Conservation (phyloP, 225 moss, liverwort and hornwort genomes). For the Rhytidiadelphus loreus region DNA sequence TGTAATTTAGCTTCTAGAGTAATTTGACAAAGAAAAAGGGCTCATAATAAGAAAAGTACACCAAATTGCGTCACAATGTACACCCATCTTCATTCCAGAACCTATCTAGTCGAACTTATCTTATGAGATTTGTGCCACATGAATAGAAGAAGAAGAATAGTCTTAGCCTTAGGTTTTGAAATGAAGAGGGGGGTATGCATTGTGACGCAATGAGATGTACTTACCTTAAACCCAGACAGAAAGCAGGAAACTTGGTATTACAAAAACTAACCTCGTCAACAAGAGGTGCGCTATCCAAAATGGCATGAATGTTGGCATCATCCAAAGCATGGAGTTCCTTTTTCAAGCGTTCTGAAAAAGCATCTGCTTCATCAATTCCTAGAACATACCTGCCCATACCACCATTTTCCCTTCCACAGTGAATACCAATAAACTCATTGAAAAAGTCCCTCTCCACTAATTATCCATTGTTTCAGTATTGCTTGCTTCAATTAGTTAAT, state of each 20-base stretch:
- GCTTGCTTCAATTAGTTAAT: neutral
- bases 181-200: too few species aligned
- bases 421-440: neutral
- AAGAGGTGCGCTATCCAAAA: conserved; percentile 83
- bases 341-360: conserved; percentile 91
- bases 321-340: conserved; percentile 78
- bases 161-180: too few species aligned
- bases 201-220: neutral
- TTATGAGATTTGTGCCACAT: too few species aligned
- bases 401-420: neutral
- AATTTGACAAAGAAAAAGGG: neutral
- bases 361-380: conserved; percentile 95
- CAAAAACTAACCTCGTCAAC: conserved; percentile 62
- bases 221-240: neutral
- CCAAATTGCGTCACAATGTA: neutral
- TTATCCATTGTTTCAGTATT: neutral
- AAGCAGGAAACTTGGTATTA: neutral
- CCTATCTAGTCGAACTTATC: too few species aligned
- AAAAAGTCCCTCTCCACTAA: neutral
- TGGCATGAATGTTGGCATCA: conserved; percentile 86
- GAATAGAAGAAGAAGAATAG: too few species aligned
- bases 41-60: neutral
- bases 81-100: too few species aligned
- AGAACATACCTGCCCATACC: conserved; percentile 63
- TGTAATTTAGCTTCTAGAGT: neutral